Evolutionary conservation across 495 filamentous ascomycete genomes (phyloP).

Genomic region (Recurvomyces mirabilis): DNA sequence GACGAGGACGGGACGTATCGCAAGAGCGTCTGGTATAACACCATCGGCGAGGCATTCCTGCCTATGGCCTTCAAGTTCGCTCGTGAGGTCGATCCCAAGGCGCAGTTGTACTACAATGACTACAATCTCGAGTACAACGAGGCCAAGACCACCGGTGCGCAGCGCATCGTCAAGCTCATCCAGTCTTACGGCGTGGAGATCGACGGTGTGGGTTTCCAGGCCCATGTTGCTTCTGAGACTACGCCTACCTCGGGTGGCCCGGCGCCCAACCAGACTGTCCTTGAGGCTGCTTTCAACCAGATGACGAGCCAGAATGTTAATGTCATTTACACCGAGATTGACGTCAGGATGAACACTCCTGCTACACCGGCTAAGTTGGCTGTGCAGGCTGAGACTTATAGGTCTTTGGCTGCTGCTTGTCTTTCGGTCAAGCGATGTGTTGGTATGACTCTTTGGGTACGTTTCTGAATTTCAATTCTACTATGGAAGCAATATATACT

Average conservation of each 20-base stretch:
- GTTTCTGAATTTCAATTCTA: no score
- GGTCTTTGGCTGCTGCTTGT: constrained; percentile 44
- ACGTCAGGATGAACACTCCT: constrained; percentile 35
- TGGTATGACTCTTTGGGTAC: constrained; percentile 53
- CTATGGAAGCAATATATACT: no score
- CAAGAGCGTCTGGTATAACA: constrained; percentile 13
- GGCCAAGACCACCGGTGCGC: constrained; percentile 37
- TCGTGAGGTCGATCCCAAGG: constrained; percentile 40
- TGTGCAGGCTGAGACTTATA: constrained; percentile 48
- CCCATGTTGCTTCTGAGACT: constrained; percentile 43
- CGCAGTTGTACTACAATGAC: constrained; percentile 57
- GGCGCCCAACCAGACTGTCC: constrained; percentile 13
- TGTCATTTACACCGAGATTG: constrained; percentile 49
- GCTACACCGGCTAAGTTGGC: constrained; percentile 36
- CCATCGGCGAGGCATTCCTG: constrained; percentile 22
- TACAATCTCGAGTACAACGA: constrained; percentile 48
- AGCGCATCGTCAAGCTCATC: constrained; percentile 37
- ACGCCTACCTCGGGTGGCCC: constrained; percentile 34
- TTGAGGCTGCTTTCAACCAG: constrained; percentile 24
- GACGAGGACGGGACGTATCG: constrained; percentile 26
- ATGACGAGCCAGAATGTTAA: constrained; percentile 38
- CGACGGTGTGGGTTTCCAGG: constrained; percentile 48
- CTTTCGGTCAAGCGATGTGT: constrained; percentile 44
- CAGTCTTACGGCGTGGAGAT: constrained; percentile 41
- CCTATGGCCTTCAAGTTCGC: constrained; percentile 37